Evolutionary conservation across 2,329 filamentous ascomycete species (phyloP), one percentile per base, ranked within the genome.

Genomic region (Xylaria sp.): DNA sequence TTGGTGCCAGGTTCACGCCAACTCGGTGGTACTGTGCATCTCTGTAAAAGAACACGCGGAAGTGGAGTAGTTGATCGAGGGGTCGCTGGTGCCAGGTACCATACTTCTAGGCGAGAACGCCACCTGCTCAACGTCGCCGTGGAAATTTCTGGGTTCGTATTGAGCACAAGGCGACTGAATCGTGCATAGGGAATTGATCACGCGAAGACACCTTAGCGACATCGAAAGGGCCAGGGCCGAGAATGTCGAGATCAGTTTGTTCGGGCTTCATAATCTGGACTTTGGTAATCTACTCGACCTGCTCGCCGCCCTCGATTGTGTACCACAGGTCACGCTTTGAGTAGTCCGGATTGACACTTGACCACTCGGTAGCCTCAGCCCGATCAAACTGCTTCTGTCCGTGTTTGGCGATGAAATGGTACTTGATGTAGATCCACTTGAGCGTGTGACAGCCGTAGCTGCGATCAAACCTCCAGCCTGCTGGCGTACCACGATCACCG

Each of bases 251-350:
- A 60, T 85, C 80, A 4, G 84, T 83, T 58, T 87, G 77, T 53
- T 83, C 78, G 8, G 83, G 84, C 47, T 80, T 79, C 66, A 87
- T 79, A n/a, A 83, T 77, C 71, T 87, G 85, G 6, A 85, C 80
- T 64, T 81, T 83, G 64, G 81, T 79, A 21, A 79, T 84, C 83
- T 84, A 87, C 10, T 79, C 80, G 27, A 83, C 80, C 63, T 78
- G 77, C 31, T 87, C 79, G 40, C 82, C 82, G 19, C 75, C 75
- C 54, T 82, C 75, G 60, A 87, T 86, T 17, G 83, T 74, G 5
- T 83, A 74, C 72, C 82, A 85, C 4, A 87, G 77, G 62, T 87
- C 85, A 65, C 82, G 78, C 67, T 81, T 83, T 17, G 77, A 79
- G 71, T 79, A 83, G 64, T 83, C 82, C 0, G 81, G 81, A 63